A percentile compares a stretch with the other conserved stretches of the same genome.
Evolutionary conservation across 1,284 basidiomycete genomes (phyloP).

Genomic region (Inonotus hispidus): DNA sequence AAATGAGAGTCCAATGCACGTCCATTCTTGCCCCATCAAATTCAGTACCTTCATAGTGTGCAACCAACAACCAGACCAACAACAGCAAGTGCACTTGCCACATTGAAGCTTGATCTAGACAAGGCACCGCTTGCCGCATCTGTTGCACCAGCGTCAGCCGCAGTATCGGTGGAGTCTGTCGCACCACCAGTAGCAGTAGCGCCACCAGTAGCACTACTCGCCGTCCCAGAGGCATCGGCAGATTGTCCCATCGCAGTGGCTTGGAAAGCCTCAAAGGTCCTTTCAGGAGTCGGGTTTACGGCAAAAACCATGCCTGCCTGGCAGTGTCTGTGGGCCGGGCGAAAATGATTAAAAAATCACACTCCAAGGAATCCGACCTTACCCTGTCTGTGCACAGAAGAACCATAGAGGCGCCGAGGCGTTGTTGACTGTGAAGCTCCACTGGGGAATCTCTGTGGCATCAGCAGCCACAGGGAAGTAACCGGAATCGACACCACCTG

Average conservation of each 20-base stretch:
- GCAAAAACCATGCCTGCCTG: slow-evolving; percentile 37
- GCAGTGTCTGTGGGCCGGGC: slow-evolving; percentile 29
- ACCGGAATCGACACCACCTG: slow-evolving; percentile 40
- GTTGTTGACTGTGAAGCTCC: slow-evolving; percentile 34
- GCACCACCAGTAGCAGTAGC: slow-evolving; percentile 18
- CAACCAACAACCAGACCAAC: slow-evolving; percentile 33
- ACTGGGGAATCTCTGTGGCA: slow-evolving; percentile 29
- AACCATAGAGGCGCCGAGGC: slow-evolving; percentile 36
- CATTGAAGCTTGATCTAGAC: slow-evolving; percentile 16
- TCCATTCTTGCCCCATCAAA: neutral
- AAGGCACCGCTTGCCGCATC: slow-evolving; percentile 8
- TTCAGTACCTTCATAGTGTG: slow-evolving; percentile 26
- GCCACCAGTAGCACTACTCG: slow-evolving; percentile 18
- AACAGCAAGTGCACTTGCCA: slow-evolving; percentile 29
- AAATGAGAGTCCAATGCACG: neutral
- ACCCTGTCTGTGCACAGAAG: slow-evolving; percentile 36
- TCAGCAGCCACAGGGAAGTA: slow-evolving; percentile 30
- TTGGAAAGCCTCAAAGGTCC: slow-evolving; percentile 32
- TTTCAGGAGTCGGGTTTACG: slow-evolving; percentile 31
- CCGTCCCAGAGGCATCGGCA: slow-evolving; percentile 16
- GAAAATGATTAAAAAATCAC: neutral
- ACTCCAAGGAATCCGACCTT: slow-evolving; percentile 22
- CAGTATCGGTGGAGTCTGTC: neutral
- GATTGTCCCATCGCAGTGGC: slow-evolving; percentile 22
- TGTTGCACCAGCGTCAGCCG: neutral